These are phyloP conservation scores for Mucor lusitanicus DNA, from an alignment of 371 early-diverging fungal species.

Conservation along the genomic window DNA sequence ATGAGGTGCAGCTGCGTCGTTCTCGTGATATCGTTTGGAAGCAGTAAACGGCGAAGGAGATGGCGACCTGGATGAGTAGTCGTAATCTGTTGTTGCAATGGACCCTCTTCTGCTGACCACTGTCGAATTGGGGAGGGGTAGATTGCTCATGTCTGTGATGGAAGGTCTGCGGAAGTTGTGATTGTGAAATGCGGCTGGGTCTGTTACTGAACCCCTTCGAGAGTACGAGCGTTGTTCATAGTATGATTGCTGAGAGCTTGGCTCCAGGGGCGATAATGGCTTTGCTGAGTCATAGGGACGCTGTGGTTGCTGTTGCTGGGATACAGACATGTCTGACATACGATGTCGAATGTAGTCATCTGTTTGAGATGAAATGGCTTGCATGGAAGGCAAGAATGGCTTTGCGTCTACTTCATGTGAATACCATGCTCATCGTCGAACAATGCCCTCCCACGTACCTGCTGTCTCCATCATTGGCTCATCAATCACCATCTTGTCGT, in stretches of 20 bases:
- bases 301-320: constrained; percentile 2
- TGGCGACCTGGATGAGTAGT: constrained; percentile 44
- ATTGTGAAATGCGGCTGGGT: constrained; percentile 19
- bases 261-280: constrained; percentile 34
- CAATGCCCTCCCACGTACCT: background rate
- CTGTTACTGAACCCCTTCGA: constrained; percentile 45
- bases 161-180: constrained; percentile 32
- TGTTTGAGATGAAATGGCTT: constrained; percentile 9
- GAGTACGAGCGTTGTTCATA: constrained; percentile 25
- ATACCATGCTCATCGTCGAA: background rate
- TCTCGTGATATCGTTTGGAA: constrained; percentile 15
- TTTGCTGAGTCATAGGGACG: background rate
- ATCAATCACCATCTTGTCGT: constrained; percentile 24
- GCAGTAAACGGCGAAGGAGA: constrained; percentile 35
- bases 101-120: constrained; percentile 42
- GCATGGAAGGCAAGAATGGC: constrained; percentile 7
- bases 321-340: constrained; percentile 49
- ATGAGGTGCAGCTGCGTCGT: constrained; percentile 8
- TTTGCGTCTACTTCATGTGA: background rate
- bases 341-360: constrained; percentile 50
- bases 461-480: background rate
- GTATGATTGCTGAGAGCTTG: constrained; percentile 26
- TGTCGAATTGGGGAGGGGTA: constrained; percentile 35
- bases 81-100: constrained; percentile 42
- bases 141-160: constrained; percentile 30